Evolutionary conservation across 257 asterid species (phyloP).

Genomic region (Capsicum pubescens): DNA sequence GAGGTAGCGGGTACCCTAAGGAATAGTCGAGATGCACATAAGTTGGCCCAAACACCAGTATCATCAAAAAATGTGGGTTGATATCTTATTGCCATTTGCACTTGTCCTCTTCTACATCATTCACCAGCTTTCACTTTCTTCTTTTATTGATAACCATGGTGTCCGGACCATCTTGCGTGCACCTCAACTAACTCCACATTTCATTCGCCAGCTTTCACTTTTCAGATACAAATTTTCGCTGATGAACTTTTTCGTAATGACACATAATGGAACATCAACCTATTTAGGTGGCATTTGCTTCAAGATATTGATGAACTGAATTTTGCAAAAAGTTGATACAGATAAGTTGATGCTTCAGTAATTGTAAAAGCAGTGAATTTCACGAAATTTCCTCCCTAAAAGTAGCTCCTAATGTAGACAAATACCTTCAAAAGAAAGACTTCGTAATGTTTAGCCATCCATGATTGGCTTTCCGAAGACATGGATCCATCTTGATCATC

Average conservation of each 20-base stretch:
- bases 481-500: conserved; percentile 44
- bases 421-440: conserved; percentile 63
- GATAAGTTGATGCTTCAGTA: not conserved
- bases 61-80: not conserved
- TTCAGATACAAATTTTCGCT: not conserved
- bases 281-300: not conserved
- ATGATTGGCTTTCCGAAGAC: conserved; percentile 67
- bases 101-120: not conserved
- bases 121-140: not conserved
- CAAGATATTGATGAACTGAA: not conserved
- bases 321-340: not conserved
- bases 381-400: not conserved
- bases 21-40: not conserved
- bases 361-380: not conserved
- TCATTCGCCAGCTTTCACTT: not conserved
- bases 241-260: not conserved
- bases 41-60: not conserved
- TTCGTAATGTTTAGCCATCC: conserved; percentile 79
- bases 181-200: not conserved
- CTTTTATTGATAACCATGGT: not conserved
- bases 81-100: conserved; percentile 8
- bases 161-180: not conserved
- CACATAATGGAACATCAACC: not conserved
- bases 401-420: not conserved
- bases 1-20: not conserved